Base-by-base conservation (phyloP, 2,329 filamentous ascomycete genomes). In the Pseudocercospora cruenta region DNA sequence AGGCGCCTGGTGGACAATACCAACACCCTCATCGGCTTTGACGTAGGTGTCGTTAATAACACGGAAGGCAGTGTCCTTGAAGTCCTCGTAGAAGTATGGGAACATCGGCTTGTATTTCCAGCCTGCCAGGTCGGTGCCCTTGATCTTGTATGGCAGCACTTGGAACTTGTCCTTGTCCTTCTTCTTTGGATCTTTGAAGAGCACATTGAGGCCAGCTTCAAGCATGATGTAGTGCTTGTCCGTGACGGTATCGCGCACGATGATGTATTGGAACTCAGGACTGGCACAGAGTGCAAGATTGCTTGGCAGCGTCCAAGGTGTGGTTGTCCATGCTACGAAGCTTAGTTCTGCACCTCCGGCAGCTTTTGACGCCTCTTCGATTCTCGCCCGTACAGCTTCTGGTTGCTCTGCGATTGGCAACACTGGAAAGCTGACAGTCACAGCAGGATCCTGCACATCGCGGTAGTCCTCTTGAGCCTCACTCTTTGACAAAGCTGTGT, bases 101-200 rank as follows among this genome's bases (percentile, higher is more conserved):
- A 97, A 98, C 0, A 94, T 85, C 6, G 94, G 94, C 78, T 93
- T 85, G 76, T 97, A 98, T 77, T 89, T 91, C 91, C 92, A 96
- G 45, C 91, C 93, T 33, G 92, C 82, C 89, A 97, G 93, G 55
- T 93, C 90, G 70, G 88, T 91, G 58, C 94, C 94, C 80, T 89
- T 91, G 72, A 96, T 81, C 75, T 91, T 94, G 54, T 73, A 63
- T 69, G 91, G 86, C 14, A 96, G 77, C 60, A 95, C 84, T 82
- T 92, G 93, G 82, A 89, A 97, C 83, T 93, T 94, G 82, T 89
- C 96, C 78, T 97, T 96, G 58, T 93, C 93, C 83, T 97, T 97
- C 83, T 97, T 97, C 83, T 97, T 97, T 7, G 91, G 91, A 72
- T 97, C 93, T 79, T 97, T 97, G 83, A 97, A 97, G 1, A 97